These are phyloP conservation scores for Candida alai DNA, from an alignment of 805 yeast species.

Conservation along the genomic window DNA sequence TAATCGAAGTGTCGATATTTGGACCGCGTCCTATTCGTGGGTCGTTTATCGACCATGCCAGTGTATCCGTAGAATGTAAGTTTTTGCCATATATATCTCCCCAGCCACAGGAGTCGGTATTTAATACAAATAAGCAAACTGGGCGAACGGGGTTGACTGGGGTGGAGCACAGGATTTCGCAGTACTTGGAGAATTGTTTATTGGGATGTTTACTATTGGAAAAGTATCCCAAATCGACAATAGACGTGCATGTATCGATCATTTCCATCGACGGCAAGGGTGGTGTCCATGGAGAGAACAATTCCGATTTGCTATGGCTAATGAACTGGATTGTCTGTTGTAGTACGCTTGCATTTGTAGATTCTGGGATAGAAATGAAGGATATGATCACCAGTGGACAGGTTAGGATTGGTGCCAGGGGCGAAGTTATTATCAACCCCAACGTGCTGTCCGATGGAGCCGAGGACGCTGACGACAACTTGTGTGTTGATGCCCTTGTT, in stretches of 20 bases:
- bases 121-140: conserved; percentile 20
- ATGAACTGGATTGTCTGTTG: conserved; percentile 56
- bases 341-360: conserved; percentile 71
- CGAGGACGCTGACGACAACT: conserved; percentile 9
- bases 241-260: conserved; percentile 70
- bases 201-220: conserved; percentile 54
- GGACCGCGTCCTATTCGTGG: conserved; percentile 89
- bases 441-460: conserved; percentile 10
- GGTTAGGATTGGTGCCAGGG: conserved; percentile 17
- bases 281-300: conserved; percentile 6
- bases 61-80: conserved; percentile 57
- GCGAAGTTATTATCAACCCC: conserved; percentile 18
- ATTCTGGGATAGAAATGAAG: conserved; percentile 76
- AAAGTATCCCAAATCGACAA: conserved; percentile 86
- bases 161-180: conserved; percentile 46
- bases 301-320: conserved; percentile 29
- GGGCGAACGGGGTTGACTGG: conserved; percentile 33
- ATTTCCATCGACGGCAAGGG: conserved; percentile 43
- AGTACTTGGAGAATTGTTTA: conserved; percentile 49
- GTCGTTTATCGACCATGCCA: conserved; percentile 63
- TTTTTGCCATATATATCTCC: conserved; percentile 44
- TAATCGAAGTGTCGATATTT: conserved; percentile 66
- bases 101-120: conserved; percentile 34
- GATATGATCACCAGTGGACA: conserved; percentile 73
- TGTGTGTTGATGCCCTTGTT: conserved; percentile 39